A percentile compares a stretch with the other conserved stretches of the same genome.
phyloP scores from a whole-genome alignment of 441 rosid species.

The Eutrema salsugineum region DNA sequence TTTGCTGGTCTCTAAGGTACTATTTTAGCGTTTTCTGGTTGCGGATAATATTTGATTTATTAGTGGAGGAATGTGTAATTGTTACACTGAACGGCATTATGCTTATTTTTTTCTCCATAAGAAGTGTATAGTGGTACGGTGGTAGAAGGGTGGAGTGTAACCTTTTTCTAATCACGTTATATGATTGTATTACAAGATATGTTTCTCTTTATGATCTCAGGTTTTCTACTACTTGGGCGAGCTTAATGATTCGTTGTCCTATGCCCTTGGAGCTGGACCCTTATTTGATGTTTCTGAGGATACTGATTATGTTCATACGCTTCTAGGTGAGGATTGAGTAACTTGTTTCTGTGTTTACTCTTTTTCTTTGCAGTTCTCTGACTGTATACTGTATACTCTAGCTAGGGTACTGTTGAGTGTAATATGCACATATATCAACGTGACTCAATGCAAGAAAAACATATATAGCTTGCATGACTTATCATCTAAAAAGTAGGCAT shows the following conservation, averaged over 20 bases:
- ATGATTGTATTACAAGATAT: background rate
- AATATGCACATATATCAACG: background rate
- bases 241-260: constrained; percentile 85
- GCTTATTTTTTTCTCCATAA: background rate
- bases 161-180: background rate
- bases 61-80: background rate
- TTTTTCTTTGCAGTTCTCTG: background rate
- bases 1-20: constrained; percentile 88
- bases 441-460: background rate
- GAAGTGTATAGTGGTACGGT: constrained; percentile 1
- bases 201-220: constrained; percentile 35
- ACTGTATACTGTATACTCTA: background rate
- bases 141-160: background rate
- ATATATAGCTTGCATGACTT: background rate
- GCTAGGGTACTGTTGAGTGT: background rate
- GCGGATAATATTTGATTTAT: background rate
- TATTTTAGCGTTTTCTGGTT: background rate
- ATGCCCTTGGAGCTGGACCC: constrained; percentile 96
- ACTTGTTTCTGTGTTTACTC: background rate
- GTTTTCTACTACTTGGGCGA: constrained; percentile 94
- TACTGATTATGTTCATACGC: constrained; percentile 89
- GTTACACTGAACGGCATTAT: background rate
- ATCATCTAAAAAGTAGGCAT: background rate
- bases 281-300: constrained; percentile 94
- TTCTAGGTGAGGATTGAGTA: constrained; percentile 59